These are phyloP conservation scores for Ziziphus jujuba DNA, from an alignment of 306 rosid species.

Conservation along the genomic window DNA sequence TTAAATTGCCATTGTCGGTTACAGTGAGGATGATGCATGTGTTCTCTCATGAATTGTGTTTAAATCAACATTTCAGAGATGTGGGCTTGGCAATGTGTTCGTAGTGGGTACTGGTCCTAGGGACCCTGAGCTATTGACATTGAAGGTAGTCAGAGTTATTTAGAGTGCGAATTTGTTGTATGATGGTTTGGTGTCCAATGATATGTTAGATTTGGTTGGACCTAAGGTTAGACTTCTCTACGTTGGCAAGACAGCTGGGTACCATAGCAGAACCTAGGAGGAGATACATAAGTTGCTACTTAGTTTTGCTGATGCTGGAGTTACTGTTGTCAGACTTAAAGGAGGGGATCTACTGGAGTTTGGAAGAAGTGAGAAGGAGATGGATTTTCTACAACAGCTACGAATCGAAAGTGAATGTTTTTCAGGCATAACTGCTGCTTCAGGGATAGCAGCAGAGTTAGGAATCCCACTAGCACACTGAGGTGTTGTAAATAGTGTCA, in stretches of 20 bases:
- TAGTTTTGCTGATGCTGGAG: constrained; percentile 97
- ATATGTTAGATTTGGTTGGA: constrained; percentile 79
- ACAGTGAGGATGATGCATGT: constrained; percentile 84
- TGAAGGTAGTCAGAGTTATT: constrained; percentile 78
- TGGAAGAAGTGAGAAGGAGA: constrained; percentile 98
- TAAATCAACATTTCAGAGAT: no score
- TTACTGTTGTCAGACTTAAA: constrained; percentile 89
- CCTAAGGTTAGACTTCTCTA: constrained; percentile 76
- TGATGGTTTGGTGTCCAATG: constrained; percentile 90
- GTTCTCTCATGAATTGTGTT: no score
- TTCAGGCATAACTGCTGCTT: constrained; percentile 93
- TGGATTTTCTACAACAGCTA: constrained; percentile 91
- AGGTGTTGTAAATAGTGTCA: constrained; percentile 73
- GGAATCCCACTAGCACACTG: constrained; percentile 93
- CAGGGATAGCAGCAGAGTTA: constrained; percentile 88
- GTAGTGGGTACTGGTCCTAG: constrained; percentile 97
- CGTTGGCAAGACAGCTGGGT: constrained; percentile 96
- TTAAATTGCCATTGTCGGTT: constrained; percentile 76
- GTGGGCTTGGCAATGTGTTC: constrained; percentile 70
- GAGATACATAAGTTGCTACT: constrained; percentile 92
- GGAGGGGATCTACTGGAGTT: constrained; percentile 99
- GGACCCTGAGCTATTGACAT: constrained; percentile 81
- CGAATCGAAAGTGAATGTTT: constrained; percentile 87
- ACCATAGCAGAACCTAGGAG: constrained; percentile 98
- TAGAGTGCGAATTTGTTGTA: constrained; percentile 82